Evolutionary conservation across 1,284 basidiomycete genomes (phyloP).

Genomic region (Nidula niveotomentosa): DNA sequence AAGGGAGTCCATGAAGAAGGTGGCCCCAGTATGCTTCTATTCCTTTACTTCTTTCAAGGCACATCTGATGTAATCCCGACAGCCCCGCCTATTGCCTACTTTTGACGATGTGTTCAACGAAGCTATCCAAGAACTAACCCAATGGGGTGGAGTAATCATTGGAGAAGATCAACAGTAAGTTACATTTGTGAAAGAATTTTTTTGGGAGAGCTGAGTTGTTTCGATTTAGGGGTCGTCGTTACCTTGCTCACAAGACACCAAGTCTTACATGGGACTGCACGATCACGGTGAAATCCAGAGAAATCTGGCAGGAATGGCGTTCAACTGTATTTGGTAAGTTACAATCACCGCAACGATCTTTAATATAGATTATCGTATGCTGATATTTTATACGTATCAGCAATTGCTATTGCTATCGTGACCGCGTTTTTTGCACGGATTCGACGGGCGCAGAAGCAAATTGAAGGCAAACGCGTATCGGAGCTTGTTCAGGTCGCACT

Average conservation of each 20-base stretch:
- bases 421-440: slow-evolving; percentile 34
- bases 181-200: slow-evolving; percentile 12
- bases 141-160: slow-evolving; percentile 80
- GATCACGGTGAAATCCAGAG: slow-evolving; percentile 66
- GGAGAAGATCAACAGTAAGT: slow-evolving; percentile 73
- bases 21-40: slow-evolving; percentile 46
- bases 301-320: slow-evolving; percentile 73
- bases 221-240: slow-evolving; percentile 61
- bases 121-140: slow-evolving; percentile 79
- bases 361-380: no score
- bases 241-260: slow-evolving; percentile 75
- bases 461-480: slow-evolving; percentile 73
- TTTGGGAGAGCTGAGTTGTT: slow-evolving; percentile 4
- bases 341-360: not conserved
- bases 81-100: slow-evolving; percentile 52
- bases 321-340: slow-evolving; percentile 63
- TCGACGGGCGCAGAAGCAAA: slow-evolving; percentile 48
- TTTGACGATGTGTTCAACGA: slow-evolving; percentile 78
- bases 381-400: slow-evolving; percentile 16
- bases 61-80: slow-evolving; percentile 4
- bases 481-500: slow-evolving; percentile 81
- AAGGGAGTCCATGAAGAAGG: slow-evolving; percentile 52
- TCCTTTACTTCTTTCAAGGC: slow-evolving; percentile 5
- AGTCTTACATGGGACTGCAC: slow-evolving; percentile 74
- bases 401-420: slow-evolving; percentile 29